phyloP scores from a whole-genome alignment of 306 rosid species.

The Morella rubra region DNA sequence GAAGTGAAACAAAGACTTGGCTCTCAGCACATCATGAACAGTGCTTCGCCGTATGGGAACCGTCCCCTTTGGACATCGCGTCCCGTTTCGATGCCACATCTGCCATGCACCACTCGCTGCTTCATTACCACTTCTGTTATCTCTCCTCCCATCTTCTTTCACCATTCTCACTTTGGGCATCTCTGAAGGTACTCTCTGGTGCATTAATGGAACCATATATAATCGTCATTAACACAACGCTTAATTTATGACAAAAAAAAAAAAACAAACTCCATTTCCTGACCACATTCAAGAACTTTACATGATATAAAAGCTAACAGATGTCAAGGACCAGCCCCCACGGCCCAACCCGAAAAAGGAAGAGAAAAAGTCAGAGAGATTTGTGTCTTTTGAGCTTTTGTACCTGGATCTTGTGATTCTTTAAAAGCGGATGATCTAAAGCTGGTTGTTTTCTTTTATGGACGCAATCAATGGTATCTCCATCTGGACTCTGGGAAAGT shows the following conservation, averaged over 20 bases:
- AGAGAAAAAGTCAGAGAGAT: background rate
- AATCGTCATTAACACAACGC: background rate
- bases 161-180: conserved; percentile 48
- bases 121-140: background rate
- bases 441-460: conserved; percentile 59
- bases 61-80: conserved; percentile 76
- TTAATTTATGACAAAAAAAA: background rate
- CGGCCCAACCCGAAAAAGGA: background rate
- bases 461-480: conserved; percentile 60
- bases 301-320: background rate
- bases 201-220: background rate
- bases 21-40: conserved; percentile 22
- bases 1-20: conserved; percentile 73
- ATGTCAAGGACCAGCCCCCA: background rate
- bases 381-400: background rate
- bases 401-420: conserved; percentile 68
- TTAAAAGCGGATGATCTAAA: conserved; percentile 59
- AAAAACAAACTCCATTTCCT: background rate
- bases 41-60: conserved; percentile 74
- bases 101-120: conserved; percentile 43
- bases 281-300: background rate
- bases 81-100: conserved; percentile 86
- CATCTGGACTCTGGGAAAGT: conserved; percentile 66
- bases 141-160: conserved; percentile 14
- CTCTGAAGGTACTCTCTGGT: conserved; percentile 57